Conservation (phyloP, 2,329 filamentous ascomycete genomes). For the Fusarium oligoseptatum region DNA sequence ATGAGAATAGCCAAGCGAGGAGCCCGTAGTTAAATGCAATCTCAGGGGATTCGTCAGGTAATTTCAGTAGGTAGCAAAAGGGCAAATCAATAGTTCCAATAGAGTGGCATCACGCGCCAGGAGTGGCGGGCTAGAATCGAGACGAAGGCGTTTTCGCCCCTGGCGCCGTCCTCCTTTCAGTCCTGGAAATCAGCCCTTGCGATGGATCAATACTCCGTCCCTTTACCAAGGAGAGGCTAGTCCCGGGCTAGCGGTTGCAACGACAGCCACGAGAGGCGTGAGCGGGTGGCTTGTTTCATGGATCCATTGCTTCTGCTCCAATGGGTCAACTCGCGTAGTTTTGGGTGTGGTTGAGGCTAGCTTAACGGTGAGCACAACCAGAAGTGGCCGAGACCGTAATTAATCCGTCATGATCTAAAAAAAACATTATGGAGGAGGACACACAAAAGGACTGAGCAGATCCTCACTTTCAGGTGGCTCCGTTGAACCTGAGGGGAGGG, state of each 20-base stretch:
- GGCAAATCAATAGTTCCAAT: constrained; percentile 27
- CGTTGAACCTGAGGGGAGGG: constrained; percentile 20
- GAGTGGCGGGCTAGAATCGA: constrained; percentile 34
- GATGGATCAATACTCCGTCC: neutral
- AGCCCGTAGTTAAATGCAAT: neutral
- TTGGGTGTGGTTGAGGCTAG: constrained; percentile 10
- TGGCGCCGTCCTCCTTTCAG: constrained; percentile 19
- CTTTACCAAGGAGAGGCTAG: neutral
- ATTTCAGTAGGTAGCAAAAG: constrained; percentile 9
- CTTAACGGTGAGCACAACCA: constrained; percentile 36
- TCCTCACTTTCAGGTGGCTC: constrained; percentile 19
- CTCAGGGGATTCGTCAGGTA: neutral
- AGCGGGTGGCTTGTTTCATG: constrained; percentile 41
- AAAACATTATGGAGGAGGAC: neutral
- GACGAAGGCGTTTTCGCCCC: constrained; percentile 8
- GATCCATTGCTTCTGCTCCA: constrained; percentile 1
- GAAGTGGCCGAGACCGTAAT: constrained; percentile 32
- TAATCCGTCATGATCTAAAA: constrained; percentile 43
- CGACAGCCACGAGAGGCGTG: constrained; percentile 11
- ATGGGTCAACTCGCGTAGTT: constrained; percentile 11
- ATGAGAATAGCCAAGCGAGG: constrained; percentile 13
- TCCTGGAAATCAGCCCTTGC: neutral
- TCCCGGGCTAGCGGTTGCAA: neutral
- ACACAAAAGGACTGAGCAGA: neutral
- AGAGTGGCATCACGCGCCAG: constrained; percentile 34